Evolutionary conservation across 257 asterid species (phyloP).

Genomic region (Cinchona pubescens): DNA sequence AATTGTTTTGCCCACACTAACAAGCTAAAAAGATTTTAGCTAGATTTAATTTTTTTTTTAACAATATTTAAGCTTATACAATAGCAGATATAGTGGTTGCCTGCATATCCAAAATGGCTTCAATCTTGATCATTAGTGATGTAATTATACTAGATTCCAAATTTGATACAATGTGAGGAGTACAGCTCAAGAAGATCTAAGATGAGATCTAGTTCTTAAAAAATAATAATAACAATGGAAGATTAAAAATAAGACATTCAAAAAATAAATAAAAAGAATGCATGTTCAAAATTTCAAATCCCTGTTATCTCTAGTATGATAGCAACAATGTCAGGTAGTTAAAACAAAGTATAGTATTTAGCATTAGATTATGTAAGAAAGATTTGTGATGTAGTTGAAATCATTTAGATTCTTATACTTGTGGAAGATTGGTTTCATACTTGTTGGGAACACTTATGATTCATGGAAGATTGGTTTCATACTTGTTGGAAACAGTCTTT

Average conservation of each 20-base stretch:
- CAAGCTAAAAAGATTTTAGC: slow-evolving; percentile 6
- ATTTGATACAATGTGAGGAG: slow-evolving; percentile 27
- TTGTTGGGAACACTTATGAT: slow-evolving; percentile 15
- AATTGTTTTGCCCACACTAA: neutral
- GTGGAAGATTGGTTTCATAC: slow-evolving; percentile 32
- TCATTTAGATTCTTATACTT: slow-evolving; percentile 36
- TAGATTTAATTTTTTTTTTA: no score
- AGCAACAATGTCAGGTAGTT: slow-evolving; percentile 23
- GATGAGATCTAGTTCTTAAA: slow-evolving; percentile 46
- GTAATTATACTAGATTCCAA: slow-evolving; percentile 56
- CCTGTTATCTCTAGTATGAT: slow-evolving; percentile 2
- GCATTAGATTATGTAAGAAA: slow-evolving; percentile 40
- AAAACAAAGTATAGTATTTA: slow-evolving; percentile 39
- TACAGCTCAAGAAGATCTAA: slow-evolving; percentile 73
- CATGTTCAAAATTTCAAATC: slow-evolving; percentile 10
- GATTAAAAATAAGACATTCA: neutral
- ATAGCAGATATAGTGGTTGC: slow-evolving; percentile 47
- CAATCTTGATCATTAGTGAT: slow-evolving; percentile 37
- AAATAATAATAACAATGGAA: slow-evolving; percentile 21
- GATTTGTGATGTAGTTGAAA: slow-evolving; percentile 35
- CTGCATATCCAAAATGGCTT: slow-evolving; percentile 29
- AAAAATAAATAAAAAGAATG: slow-evolving; percentile 9
- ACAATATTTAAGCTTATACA: neutral
- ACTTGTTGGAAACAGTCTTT: slow-evolving; percentile 18
- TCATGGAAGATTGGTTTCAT: slow-evolving; percentile 32